phyloP scores from a whole-genome alignment of 73 alveolate species.

The Durusdinium trenchii region DNA sequence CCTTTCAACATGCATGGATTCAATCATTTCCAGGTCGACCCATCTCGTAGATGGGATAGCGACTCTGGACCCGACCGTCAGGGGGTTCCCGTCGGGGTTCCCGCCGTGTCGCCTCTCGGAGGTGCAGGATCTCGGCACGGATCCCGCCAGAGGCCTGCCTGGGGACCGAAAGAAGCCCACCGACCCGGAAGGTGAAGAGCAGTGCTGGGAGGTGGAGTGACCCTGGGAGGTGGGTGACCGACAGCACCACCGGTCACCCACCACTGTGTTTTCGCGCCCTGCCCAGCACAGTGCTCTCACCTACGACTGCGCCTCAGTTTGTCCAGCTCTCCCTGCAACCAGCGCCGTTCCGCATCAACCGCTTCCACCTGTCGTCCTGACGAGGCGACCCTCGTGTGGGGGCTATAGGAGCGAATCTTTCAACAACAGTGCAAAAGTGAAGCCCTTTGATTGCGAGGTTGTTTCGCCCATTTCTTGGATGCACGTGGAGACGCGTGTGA shows the following conservation, averaged over 20 bases:
- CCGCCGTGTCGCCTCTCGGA: background rate
- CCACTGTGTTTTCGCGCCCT: no score
- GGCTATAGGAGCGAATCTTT: background rate
- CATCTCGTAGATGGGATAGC: no score
- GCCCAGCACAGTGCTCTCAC: no score
- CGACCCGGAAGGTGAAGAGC: background rate
- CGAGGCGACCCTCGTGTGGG: background rate
- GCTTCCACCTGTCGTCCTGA: constrained; percentile 54
- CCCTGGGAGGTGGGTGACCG: no score
- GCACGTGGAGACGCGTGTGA: no score
- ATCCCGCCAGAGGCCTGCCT: constrained; percentile 74
- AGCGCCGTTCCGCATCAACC: constrained; percentile 54
- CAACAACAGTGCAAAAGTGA: background rate
- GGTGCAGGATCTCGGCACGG: constrained; percentile 50
- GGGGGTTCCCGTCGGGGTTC: background rate
- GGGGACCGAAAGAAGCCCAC: no score
- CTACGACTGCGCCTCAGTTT: constrained; percentile 15
- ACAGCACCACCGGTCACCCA: no score
- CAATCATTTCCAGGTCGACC: no score
- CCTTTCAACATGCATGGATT: background rate
- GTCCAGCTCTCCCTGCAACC: constrained; percentile 91
- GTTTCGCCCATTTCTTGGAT: no score
- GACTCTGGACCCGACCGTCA: background rate
- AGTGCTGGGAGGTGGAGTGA: background rate
- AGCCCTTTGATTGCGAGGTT: background rate